Evolutionary conservation across 345 rosid genomes (phyloP), one percentile per base, ranked within the genome.

Genomic region (Turnera subulata): DNA sequence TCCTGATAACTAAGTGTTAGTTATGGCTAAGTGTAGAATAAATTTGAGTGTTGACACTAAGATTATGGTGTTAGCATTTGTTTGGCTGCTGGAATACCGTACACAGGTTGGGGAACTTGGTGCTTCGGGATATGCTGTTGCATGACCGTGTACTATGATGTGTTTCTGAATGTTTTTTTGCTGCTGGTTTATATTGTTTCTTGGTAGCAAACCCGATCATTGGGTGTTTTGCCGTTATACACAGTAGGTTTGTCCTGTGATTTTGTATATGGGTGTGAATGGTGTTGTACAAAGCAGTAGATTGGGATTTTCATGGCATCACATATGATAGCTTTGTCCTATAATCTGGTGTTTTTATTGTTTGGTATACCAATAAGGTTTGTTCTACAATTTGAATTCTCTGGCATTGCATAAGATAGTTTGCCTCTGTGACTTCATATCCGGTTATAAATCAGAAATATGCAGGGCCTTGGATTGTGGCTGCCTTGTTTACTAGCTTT

Each of bases 61-160:
- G 50, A 51, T 55, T 52, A 25, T 59, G 18, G n/a, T 26, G 53
- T 20, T 21, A 16, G 45, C 53, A 17, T 64, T 33, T 65, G 44
- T 56, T 56, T 67, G 22, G 44, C 46, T 65, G 52, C 22, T 58
- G 53, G 61, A 48, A 51, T 42, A 59, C 46, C 44, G 11, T 46
- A n/a, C 26, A 50, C 21, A 20, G 43, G 50, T 47, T 37, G 46
- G 23, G 40, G 45, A 57, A 42, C n/a, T 43, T 53, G 46, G 60
- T 39, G 44, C 52, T 38, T 46, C 12, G 46, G 40, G 32, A 14
- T 39, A 29, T 46, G 45, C 38, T 40, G 40, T 51, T 21, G 39
- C 46, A 12, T 17, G 49, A 18, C 35, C 52, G 40, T 17, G 33
- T 32, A 18, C 25, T 18, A 17, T n/a, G n/a, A n/a, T 50, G 25